Evolutionary conservation across 768 basidiomycete genomes (phyloP).

Genomic region (Termitomyces sp.): DNA sequence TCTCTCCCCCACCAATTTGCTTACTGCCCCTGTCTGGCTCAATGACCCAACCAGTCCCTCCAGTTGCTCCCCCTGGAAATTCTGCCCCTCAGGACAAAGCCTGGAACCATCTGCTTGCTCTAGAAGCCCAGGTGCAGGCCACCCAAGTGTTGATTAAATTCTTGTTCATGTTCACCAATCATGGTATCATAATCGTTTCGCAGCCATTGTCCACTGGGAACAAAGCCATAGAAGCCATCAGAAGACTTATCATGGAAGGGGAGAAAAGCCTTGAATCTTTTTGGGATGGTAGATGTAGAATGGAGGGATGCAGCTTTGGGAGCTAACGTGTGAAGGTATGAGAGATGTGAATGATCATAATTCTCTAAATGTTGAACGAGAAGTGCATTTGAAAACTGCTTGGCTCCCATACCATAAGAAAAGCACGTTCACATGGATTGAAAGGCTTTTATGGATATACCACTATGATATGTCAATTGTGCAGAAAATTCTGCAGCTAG

Average conservation of each 20-base stretch:
- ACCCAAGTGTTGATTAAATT: background rate
- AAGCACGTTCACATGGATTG: conserved; percentile 20
- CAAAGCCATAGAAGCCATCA: background rate
- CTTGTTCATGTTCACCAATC: background rate
- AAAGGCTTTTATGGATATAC: conserved; percentile 18
- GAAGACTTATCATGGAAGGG: background rate
- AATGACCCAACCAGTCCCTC: no score
- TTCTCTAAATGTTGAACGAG: conserved; percentile 18
- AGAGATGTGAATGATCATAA: conserved; percentile 19
- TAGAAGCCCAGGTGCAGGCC: no score
- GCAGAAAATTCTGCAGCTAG: conserved; percentile 20
- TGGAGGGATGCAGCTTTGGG: background rate
- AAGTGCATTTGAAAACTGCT: conserved; percentile 24
- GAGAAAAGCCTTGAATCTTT: background rate
- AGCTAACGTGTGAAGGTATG: conserved; percentile 2
- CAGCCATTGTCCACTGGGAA: background rate
- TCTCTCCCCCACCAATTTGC: background rate
- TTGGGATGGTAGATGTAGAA: background rate
- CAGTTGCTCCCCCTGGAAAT: no score
- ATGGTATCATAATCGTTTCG: background rate
- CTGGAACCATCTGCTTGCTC: no score
- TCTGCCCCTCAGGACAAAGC: no score
- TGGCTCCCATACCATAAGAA: conserved; percentile 23
- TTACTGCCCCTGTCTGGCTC: no score
- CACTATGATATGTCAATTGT: conserved; percentile 20